phyloP scores from a whole-genome alignment of 2,329 filamentous ascomycete species.

The Aurifilum marmelostoma region DNA sequence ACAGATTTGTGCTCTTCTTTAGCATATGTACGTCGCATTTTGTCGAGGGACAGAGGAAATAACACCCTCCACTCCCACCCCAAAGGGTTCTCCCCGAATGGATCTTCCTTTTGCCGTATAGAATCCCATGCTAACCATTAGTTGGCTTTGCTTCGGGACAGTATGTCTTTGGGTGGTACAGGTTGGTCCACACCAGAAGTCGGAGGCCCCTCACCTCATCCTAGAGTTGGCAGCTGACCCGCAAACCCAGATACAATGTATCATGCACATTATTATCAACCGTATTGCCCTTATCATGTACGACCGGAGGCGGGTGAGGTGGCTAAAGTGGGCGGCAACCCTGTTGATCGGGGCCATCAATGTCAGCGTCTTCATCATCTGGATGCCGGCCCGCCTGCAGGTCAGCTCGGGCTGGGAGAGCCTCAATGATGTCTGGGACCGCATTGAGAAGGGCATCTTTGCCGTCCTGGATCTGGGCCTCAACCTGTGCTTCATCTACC shows the following conservation, averaged over 20 bases:
- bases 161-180: conserved; percentile 38
- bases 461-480: conserved; percentile 48
- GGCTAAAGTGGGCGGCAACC: conserved; percentile 46
- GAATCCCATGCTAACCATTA: neutral
- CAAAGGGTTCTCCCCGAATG: too few species aligned
- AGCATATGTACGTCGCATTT: conserved; percentile 31
- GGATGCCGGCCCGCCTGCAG: conserved; percentile 53
- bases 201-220: neutral
- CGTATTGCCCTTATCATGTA: conserved; percentile 50
- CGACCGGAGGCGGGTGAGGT: conserved; percentile 39
- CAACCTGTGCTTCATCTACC: conserved; percentile 52
- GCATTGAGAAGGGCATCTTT: conserved; percentile 52
- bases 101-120: neutral
- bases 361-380: conserved; percentile 53
- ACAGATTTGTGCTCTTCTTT: conserved; percentile 34
- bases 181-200: conserved; percentile 12
- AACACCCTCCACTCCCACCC: too few species aligned
- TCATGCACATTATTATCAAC: conserved; percentile 57
- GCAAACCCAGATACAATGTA: conserved; percentile 45
- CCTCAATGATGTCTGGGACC: conserved; percentile 54
- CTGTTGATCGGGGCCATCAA: conserved; percentile 49
- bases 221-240: neutral
- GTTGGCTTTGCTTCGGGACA: neutral
- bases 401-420: conserved; percentile 42
- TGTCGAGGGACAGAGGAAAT: neutral